Conservation (phyloP, 352 stramenopile genomes). For the Pythium apleroticum region DNA sequence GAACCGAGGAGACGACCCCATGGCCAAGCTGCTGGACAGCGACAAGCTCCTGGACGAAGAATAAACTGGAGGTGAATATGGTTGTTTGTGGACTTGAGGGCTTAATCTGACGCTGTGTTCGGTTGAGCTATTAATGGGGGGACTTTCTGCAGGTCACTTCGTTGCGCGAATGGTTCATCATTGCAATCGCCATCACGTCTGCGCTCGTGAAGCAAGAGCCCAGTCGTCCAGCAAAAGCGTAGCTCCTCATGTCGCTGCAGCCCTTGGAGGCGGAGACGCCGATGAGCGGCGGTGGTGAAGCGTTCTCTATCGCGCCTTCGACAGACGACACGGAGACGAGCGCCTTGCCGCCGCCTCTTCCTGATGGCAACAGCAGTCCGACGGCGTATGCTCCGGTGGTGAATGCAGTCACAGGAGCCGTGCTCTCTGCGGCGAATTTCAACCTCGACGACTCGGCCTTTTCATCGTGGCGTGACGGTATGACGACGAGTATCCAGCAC, state of each 20-base stretch:
- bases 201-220: too few species aligned
- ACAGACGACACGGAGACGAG: background rate
- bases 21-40: conserved; percentile 89
- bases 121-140: conserved; percentile 1
- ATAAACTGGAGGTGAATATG: conserved; percentile 10
- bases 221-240: too few species aligned
- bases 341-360: background rate
- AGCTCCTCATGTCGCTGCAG: background rate
- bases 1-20: conserved; percentile 88
- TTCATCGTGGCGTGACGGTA: conserved; percentile 34
- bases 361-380: background rate
- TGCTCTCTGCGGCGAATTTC: conserved; percentile 12
- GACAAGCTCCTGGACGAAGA: conserved; percentile 42
- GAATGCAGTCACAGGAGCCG: background rate
- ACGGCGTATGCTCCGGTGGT: background rate
- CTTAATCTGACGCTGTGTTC: background rate
- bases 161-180: background rate
- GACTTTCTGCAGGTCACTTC: background rate
- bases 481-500: conserved; percentile 34
- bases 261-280: background rate
- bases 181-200: background rate
- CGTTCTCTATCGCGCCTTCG: background rate
- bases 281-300: background rate
- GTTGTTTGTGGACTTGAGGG: background rate
- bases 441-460: conserved; percentile 31